A percentile compares a stretch with the other conserved stretches of the same genome.
phyloP scores from a whole-genome alignment of 2,329 filamentous ascomycete species.

The Trichophyton benhamiae region DNA sequence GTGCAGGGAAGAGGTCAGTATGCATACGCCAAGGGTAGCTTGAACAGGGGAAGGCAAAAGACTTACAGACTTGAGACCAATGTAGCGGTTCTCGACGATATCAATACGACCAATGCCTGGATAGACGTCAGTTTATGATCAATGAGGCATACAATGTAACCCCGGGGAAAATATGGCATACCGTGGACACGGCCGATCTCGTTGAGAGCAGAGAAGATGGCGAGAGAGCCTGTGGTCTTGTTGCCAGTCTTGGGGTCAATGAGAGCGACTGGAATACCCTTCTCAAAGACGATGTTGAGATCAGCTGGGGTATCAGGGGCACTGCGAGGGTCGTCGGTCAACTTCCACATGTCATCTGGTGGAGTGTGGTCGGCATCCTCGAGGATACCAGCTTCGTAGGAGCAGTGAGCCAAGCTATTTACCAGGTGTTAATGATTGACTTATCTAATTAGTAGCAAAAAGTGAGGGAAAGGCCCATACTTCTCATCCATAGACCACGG shows the following conservation, averaged over 20 bases:
- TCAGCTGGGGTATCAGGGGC: slow-evolving; percentile 17
- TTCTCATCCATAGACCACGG: slow-evolving; percentile 41
- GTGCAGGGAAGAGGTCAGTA: slow-evolving; percentile 36
- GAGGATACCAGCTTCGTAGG: slow-evolving; percentile 60
- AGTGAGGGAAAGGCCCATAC: background rate
- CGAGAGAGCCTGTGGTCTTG: slow-evolving; percentile 11
- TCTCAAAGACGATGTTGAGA: slow-evolving; percentile 17
- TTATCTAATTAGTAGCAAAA: background rate
- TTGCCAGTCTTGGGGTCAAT: slow-evolving; percentile 9
- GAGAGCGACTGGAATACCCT: slow-evolving; percentile 17
- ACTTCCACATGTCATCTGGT: slow-evolving; percentile 69
- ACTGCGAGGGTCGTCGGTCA: slow-evolving; percentile 33
- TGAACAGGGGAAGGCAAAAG: background rate
- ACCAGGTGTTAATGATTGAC: background rate
- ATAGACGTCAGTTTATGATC: background rate
- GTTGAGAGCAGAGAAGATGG: slow-evolving; percentile 14
- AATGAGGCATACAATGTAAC: background rate
- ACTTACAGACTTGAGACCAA: slow-evolving; percentile 48
- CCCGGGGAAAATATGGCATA: background rate
- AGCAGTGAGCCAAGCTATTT: slow-evolving; percentile 47
- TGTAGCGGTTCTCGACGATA: slow-evolving; percentile 64
- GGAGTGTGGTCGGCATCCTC: slow-evolving; percentile 48
- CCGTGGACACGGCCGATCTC: slow-evolving; percentile 14
- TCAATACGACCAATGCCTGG: slow-evolving; percentile 59
- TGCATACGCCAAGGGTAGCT: background rate